Base-by-base conservation (phyloP, 2,329 filamentous ascomycete genomes). In the Talaromyces rugulosus region DNA sequence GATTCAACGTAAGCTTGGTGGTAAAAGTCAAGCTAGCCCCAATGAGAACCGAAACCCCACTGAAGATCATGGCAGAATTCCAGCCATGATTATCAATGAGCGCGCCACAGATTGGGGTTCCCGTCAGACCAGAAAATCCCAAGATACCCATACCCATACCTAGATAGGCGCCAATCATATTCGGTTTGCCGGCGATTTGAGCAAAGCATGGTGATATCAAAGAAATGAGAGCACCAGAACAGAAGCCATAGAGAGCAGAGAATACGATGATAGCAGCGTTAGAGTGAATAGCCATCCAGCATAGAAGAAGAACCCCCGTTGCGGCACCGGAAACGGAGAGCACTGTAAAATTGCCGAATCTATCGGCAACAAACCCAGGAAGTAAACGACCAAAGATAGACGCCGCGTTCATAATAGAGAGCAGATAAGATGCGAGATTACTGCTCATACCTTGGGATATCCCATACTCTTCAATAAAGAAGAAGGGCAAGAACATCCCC, bases 91-190 rank as follows among this genome's bases (percentile, higher is more conserved):
- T 66, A 4, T 76, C 70, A 3, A 85, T 66, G 40, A 83, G 68
- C 0, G 73, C 76, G 2, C 81, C 81, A 58, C 76, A 78, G 50
- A 81, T 71, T 0, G 81, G 81, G 11, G 79, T 78, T 0, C 81
- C 83, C 2, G 83, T 74, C 28, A 86, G 66, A 5, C 74, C 75
- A 0, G 77, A 80, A 34, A 85, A 55, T 0, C 77, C 75, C 3
- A 72, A 69, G 1, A 82, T 44, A 1, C 69, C 62, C 59, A 71
- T 60, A 3, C 65, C 68, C 60, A 67, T 67, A 0, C 66, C 65
- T 50, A 66, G 56, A 44, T 67, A 65, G n/a, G 64, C 63, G n/a
- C 66, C 65, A 18, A 67, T 63, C 50, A 67, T 58, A 12, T 62
- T 76, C 28, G 72, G 71, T 68, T 78, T 71, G 56, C 8, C 59